These are phyloP conservation scores for Geotrichum histeridarum DNA, from an alignment of 1,139 yeast species.

Conservation along the genomic window DNA sequence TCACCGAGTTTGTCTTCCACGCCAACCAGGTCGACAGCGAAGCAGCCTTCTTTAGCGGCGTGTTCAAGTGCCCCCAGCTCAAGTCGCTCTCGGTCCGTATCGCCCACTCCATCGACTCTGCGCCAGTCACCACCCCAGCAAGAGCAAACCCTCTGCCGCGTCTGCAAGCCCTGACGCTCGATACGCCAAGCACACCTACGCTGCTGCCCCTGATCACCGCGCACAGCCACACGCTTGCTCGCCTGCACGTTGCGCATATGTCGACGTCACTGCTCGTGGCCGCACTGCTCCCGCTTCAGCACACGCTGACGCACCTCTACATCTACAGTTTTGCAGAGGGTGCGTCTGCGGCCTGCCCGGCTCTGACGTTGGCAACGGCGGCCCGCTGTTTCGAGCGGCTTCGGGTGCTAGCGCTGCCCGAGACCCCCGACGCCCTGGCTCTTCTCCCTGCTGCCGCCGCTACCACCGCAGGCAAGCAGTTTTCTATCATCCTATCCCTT, in stretches of 20 bases:
- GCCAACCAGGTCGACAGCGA: slow-evolving; percentile 14
- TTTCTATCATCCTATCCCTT: slow-evolving; percentile 5
- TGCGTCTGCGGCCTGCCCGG: slow-evolving; percentile 5
- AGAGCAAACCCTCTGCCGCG: not conserved
- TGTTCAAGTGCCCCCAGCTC: slow-evolving; percentile 1
- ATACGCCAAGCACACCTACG: slow-evolving; percentile 1
- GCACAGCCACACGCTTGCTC: not conserved
- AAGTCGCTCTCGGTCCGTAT: slow-evolving; percentile 6
- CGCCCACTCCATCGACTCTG: slow-evolving; percentile 4
- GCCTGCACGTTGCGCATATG: not conserved
- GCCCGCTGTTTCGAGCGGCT: not conserved
- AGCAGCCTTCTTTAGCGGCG: not conserved
- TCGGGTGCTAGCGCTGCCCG: slow-evolving; percentile 5
- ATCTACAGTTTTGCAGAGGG: slow-evolving; percentile 10
- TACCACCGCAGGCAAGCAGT: not conserved
- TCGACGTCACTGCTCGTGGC: slow-evolving; percentile 1
- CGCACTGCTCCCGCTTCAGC: not conserved
- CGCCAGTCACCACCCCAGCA: not conserved
- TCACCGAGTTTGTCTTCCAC: slow-evolving; percentile 12
- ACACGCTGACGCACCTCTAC: not conserved
- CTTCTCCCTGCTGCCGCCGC: not conserved
- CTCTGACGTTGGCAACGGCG: slow-evolving; percentile 1
- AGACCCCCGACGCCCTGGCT: not conserved
- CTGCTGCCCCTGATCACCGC: slow-evolving; percentile 1
- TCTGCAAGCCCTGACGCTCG: slow-evolving; percentile 7